phyloP scores from a whole-genome alignment of 2,329 filamentous ascomycete genomes.

The Penicillium aurantiogriseum region DNA sequence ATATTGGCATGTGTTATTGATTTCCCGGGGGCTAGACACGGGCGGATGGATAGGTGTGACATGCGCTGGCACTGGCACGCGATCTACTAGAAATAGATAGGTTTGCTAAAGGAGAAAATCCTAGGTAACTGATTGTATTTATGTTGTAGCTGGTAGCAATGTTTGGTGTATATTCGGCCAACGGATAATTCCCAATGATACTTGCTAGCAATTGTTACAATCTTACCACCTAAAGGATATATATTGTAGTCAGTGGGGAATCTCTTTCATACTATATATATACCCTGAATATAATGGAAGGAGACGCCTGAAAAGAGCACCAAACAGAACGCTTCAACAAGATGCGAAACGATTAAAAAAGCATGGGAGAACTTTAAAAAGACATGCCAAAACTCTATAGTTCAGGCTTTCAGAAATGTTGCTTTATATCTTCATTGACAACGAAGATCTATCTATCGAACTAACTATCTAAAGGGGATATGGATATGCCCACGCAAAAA shows the following conservation, averaged over 20 bases:
- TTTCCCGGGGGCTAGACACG: not conserved
- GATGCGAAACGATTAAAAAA: not conserved
- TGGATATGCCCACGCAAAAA: conserved; percentile 8
- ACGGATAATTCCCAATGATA: not conserved
- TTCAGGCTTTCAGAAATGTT: not conserved
- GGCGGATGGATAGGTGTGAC: not conserved
- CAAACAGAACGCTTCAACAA: not conserved
- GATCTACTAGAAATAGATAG: not conserved
- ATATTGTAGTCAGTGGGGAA: not conserved
- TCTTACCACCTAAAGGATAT: not conserved
- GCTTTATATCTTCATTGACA: not conserved
- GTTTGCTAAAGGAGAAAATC: too few relatives aligned
- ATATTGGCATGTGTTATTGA: not conserved
- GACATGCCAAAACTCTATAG: not conserved
- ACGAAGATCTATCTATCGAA: conserved; percentile 20
- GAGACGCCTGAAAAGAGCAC: not conserved
- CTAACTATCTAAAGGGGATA: conserved; percentile 23
- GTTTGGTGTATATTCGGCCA: not conserved
- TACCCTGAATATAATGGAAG: not conserved
- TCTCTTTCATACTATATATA: not conserved
- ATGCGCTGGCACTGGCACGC: not conserved
- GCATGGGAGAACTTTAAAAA: too few relatives aligned
- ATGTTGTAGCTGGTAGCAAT: not conserved
- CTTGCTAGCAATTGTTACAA: not conserved
- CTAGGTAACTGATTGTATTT: not conserved